Conservation (phyloP, 2,329 filamentous ascomycete species). For the Hymenotorrendiella dingleyae region DNA sequence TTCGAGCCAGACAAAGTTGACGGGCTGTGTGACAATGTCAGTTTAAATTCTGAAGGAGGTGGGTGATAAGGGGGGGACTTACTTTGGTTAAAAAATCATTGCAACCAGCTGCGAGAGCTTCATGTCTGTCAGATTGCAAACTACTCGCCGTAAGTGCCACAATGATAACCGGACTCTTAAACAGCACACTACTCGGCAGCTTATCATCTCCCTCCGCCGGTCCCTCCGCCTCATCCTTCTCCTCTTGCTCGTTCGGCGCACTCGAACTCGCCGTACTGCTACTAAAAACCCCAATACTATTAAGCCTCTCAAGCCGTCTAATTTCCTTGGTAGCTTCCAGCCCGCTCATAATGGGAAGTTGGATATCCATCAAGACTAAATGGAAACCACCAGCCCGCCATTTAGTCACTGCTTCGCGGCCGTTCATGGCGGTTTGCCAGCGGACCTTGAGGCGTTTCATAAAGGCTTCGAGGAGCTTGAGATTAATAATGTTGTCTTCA, state of each 20-base stretch:
- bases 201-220: slow-evolving; percentile 53
- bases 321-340: slow-evolving; percentile 95
- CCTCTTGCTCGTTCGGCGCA: slow-evolving; percentile 41
- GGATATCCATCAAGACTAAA: slow-evolving; percentile 96
- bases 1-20: slow-evolving; percentile 96
- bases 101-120: slow-evolving; percentile 89
- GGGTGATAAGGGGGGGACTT: slow-evolving; percentile 26
- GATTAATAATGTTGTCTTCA: slow-evolving; percentile 97
- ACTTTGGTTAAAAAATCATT: slow-evolving; percentile 99
- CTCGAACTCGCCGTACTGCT: slow-evolving; percentile 55
- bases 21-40: slow-evolving; percentile 54
- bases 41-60: slow-evolving; percentile 6
- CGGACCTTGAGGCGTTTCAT: slow-evolving; percentile 93
- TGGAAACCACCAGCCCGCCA: slow-evolving; percentile 93
- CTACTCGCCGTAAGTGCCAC: slow-evolving; percentile 93
- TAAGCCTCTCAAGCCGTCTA: slow-evolving; percentile 77
- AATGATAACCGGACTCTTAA: slow-evolving; percentile 97
- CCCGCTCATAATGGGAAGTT: slow-evolving; percentile 93
- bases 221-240: slow-evolving; percentile 36
- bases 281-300: slow-evolving; percentile 86
- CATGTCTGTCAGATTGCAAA: slow-evolving; percentile 89
- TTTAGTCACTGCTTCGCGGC: slow-evolving; percentile 84
- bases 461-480: slow-evolving; percentile 88
- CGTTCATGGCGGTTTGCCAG: slow-evolving; percentile 97
- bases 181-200: slow-evolving; percentile 61